phyloP scores from a whole-genome alignment of 116 monocot species.

The Trichopus zeylanicus region DNA sequence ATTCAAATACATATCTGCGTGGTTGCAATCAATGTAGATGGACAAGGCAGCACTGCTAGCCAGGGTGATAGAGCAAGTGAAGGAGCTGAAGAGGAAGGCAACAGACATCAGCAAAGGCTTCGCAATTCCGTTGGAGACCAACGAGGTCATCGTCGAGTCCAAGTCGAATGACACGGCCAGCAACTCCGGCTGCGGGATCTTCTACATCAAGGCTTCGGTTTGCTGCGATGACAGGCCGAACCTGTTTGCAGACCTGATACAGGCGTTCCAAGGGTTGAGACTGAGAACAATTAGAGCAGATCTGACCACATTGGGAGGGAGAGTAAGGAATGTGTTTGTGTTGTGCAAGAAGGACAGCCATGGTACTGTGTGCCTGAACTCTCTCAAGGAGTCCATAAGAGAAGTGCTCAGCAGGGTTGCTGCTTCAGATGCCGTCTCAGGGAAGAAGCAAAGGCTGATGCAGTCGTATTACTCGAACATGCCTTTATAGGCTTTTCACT shows the following conservation, averaged over 20 bases:
- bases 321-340: conserved; percentile 40
- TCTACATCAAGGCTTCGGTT: conserved; percentile 25
- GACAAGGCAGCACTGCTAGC: background rate
- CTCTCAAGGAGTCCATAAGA: conserved; percentile 21
- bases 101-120: background rate
- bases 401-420: conserved; percentile 21
- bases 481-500: background rate
- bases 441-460: conserved; percentile 8
- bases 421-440: conserved; percentile 1
- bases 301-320: conserved; percentile 33
- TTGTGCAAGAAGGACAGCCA: conserved; percentile 12
- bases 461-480: conserved; percentile 6
- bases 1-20: background rate
- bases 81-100: conserved; percentile 1
- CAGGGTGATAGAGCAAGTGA: background rate
- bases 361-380: conserved; percentile 8
- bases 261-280: conserved; percentile 17
- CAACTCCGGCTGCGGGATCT: background rate
- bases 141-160: background rate
- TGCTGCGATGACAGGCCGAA: conserved; percentile 55
- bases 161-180: background rate
- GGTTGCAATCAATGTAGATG: background rate
- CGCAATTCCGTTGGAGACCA: background rate
- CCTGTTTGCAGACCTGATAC: conserved; percentile 34
- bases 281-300: conserved; percentile 32